These are phyloP conservation scores for Puccinia horiana DNA, from an alignment of 1,284 basidiomycete species.

Conservation along the genomic window DNA sequence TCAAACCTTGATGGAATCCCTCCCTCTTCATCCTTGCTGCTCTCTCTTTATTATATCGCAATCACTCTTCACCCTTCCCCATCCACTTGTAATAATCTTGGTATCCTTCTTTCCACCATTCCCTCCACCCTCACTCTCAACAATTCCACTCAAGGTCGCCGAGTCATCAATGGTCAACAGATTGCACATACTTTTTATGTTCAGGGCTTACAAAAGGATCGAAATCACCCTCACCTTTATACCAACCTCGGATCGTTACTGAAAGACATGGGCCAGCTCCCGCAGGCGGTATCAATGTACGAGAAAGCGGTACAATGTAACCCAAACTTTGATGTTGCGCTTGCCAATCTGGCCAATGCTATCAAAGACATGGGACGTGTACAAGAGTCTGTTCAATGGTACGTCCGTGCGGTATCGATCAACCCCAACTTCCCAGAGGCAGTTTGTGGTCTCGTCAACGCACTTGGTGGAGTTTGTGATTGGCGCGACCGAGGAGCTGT, in stretches of 20 bases:
- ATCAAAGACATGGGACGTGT: slow-evolving; percentile 64
- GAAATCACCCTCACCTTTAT: slow-evolving; percentile 66
- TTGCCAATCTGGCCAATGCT: slow-evolving; percentile 68
- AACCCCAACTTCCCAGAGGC: slow-evolving; percentile 67
- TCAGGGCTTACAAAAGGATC: slow-evolving; percentile 65
- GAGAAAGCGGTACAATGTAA: slow-evolving; percentile 64
- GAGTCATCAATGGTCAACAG: slow-evolving; percentile 55
- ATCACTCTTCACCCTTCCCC: slow-evolving; percentile 65
- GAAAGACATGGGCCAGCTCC: slow-evolving; percentile 66
- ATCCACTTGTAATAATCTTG: slow-evolving; percentile 67
- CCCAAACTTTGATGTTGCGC: slow-evolving; percentile 67
- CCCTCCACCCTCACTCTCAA: slow-evolving; percentile 57
- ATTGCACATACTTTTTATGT: slow-evolving; percentile 67
- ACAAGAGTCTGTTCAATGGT: slow-evolving; percentile 65
- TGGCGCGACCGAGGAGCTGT: slow-evolving; percentile 64
- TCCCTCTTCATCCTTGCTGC: slow-evolving; percentile 62
- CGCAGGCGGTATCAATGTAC: slow-evolving; percentile 65
- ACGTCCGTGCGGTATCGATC: slow-evolving; percentile 64
- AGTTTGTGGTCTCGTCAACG: slow-evolving; percentile 65
- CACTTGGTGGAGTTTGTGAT: slow-evolving; percentile 65
- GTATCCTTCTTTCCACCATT: slow-evolving; percentile 65
- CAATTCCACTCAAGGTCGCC: slow-evolving; percentile 56
- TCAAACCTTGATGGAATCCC: slow-evolving; percentile 59
- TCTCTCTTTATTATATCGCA: slow-evolving; percentile 67
- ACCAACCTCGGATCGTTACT: slow-evolving; percentile 68